Conservation (phyloP, 108 stramenopile genomes). For the Nitzschia inconspicua region DNA sequence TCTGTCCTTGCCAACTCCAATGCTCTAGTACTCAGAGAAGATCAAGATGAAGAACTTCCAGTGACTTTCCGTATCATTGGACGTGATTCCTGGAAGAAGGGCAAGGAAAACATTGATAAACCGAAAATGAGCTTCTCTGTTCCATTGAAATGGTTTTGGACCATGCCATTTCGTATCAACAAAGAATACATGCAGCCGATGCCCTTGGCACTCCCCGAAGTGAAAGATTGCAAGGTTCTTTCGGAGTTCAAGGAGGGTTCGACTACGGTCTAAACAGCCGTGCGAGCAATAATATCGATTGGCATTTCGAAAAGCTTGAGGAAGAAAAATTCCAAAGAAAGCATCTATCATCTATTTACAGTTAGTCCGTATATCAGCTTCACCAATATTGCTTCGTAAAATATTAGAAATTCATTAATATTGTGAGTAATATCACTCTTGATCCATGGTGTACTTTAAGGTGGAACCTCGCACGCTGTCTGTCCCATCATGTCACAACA, state of each 20-base stretch:
- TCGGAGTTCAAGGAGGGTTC: slow-evolving; percentile 8
- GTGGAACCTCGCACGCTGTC: too few relatives aligned
- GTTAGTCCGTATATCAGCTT: too few relatives aligned
- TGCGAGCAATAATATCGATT: too few relatives aligned
- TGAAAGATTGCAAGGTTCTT: slow-evolving; percentile 1
- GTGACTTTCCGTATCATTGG: slow-evolving; percentile 44
- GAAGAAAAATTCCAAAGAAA: too few relatives aligned
- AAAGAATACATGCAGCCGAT: slow-evolving; percentile 20
- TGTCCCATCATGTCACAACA: neutral
- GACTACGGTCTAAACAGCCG: too few relatives aligned
- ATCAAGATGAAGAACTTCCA: slow-evolving; percentile 17
- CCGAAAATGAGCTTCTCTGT: slow-evolving; percentile 40
- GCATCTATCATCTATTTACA: too few relatives aligned
- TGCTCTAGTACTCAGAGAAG: slow-evolving; percentile 13
- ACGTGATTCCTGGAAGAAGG: slow-evolving; percentile 25
- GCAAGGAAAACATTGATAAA: slow-evolving; percentile 16
- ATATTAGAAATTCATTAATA: too few relatives aligned
- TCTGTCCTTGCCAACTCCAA: neutral
- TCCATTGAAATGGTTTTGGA: slow-evolving; percentile 36
- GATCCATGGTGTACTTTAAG: too few relatives aligned
- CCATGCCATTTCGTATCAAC: slow-evolving; percentile 28
- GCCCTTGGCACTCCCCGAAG: slow-evolving; percentile 10
- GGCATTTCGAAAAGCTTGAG: too few relatives aligned
- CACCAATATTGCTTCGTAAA: too few relatives aligned
- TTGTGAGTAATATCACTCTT: too few relatives aligned